A percentile compares a stretch with the other conserved stretches of the same genome.
Evolutionary conservation across 176 grass and related monocot genomes (phyloP).

Genomic region (Zoysia pacifica): DNA sequence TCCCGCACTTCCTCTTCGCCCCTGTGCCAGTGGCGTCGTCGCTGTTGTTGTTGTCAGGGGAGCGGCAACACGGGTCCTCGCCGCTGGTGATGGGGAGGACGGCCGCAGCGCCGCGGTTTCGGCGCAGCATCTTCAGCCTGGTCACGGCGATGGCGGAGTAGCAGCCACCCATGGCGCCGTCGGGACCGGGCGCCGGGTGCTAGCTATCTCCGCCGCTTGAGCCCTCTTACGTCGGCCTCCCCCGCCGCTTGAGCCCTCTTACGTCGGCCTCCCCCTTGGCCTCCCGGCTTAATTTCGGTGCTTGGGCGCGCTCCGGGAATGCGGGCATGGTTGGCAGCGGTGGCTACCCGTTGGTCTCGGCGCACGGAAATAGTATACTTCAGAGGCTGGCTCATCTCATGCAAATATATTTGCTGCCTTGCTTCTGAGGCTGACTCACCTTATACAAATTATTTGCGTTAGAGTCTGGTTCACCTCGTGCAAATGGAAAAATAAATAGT

Average conservation of each 20-base stretch:
- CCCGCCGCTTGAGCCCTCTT: too few relatives aligned
- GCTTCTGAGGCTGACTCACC: too few relatives aligned
- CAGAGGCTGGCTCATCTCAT: too few relatives aligned
- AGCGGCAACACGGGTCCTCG: conserved; percentile 31
- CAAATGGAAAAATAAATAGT: too few relatives aligned
- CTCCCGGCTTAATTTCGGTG: conserved; percentile 6
- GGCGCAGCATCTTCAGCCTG: conserved; percentile 31
- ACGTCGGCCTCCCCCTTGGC: not conserved
- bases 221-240: too few relatives aligned
- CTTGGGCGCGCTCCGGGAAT: not conserved
- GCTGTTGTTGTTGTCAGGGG: not conserved
- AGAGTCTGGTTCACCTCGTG: too few relatives aligned
- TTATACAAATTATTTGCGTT: too few relatives aligned
- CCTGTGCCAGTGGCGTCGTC: not conserved
- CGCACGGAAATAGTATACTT: too few relatives aligned
- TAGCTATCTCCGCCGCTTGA: conserved; percentile 33
- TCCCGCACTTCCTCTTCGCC: conserved; percentile 24
- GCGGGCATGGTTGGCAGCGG: not conserved
- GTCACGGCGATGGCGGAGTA: conserved; percentile 52
- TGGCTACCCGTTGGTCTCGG: conserved; percentile 39
- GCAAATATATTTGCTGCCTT: too few relatives aligned
- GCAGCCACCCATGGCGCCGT: conserved; percentile 64
- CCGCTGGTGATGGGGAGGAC: conserved; percentile 34
- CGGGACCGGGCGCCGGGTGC: too few relatives aligned
- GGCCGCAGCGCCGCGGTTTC: conserved; percentile 11